Evolutionary conservation across 192 early-diverging fungal genomes (phyloP).

Genomic region (Piromyces finnis): DNA sequence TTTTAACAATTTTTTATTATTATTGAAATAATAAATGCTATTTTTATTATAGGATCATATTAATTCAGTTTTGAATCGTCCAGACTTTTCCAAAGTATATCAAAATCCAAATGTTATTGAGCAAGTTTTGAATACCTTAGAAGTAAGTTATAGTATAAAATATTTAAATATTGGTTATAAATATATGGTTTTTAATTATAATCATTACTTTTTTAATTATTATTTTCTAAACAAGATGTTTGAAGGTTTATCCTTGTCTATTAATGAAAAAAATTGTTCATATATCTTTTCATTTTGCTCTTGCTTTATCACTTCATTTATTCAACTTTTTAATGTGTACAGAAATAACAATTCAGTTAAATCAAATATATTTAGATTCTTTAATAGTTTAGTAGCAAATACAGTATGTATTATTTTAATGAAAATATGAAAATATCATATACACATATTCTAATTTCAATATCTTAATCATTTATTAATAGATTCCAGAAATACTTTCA

Average conservation of each 20-base stretch:
- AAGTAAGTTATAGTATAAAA: slow-evolving; percentile 16
- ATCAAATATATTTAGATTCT: slow-evolving; percentile 36
- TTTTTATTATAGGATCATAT: slow-evolving; percentile 39
- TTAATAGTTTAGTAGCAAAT: slow-evolving; percentile 2
- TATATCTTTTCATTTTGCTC: slow-evolving; percentile 33
- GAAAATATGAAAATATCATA: no score
- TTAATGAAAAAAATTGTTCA: slow-evolving; percentile 36
- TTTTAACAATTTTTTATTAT: slow-evolving; percentile 22
- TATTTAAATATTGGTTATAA: no score
- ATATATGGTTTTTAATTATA: no score
- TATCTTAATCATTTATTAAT: no score
- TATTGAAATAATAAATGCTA: slow-evolving; percentile 28
- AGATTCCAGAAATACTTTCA: no score
- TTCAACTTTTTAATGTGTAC: slow-evolving; percentile 47
- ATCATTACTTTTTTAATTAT: no score
- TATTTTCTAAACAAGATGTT: slow-evolving; percentile 37
- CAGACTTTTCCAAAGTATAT: slow-evolving; percentile 32
- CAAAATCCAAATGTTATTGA: slow-evolving; percentile 29
- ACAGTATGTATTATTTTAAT: neutral
- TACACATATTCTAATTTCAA: no score
- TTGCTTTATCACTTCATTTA: slow-evolving; percentile 38
- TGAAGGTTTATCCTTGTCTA: slow-evolving; percentile 51
- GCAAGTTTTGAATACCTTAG: slow-evolving; percentile 43
- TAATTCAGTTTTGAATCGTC: slow-evolving; percentile 25
- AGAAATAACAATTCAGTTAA: slow-evolving; percentile 41